phyloP scores from a whole-genome alignment of 164 flowering plant genomes.

The Hamamelis virginiana region DNA sequence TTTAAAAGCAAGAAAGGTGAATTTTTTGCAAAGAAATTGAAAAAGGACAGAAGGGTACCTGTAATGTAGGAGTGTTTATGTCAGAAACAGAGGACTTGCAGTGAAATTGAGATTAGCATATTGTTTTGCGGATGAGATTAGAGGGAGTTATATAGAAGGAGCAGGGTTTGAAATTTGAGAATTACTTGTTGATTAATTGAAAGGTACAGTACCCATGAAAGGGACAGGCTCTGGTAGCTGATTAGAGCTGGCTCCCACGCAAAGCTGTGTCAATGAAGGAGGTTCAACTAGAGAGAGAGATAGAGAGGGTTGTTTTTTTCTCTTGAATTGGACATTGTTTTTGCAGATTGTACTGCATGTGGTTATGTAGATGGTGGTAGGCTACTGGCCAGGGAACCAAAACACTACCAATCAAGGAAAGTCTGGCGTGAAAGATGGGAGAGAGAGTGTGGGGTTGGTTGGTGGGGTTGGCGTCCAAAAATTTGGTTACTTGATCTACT shows the following conservation, averaged over 20 bases:
- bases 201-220: background rate
- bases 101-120: background rate
- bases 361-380: slow-evolving; percentile 15
- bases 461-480: slow-evolving; percentile 34
- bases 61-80: too few species aligned
- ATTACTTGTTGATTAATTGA: slow-evolving; percentile 10
- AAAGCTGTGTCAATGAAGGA: slow-evolving; percentile 6
- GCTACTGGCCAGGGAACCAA: slow-evolving; percentile 26
- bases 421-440: slow-evolving; percentile 10
- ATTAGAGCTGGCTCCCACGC: background rate
- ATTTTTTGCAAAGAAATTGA: background rate
- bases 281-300: background rate
- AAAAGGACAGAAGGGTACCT: too few species aligned
- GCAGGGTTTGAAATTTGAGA: background rate
- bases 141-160: slow-evolving; percentile 21
- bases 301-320: background rate
- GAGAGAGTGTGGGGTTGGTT: slow-evolving; percentile 14
- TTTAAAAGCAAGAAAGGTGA: background rate
- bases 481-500: slow-evolving; percentile 20
- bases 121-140: background rate
- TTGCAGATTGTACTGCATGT: background rate
- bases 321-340: background rate
- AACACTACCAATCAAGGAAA: slow-evolving; percentile 21
- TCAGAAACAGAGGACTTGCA: too few species aligned
- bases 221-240: slow-evolving; percentile 10